These are phyloP conservation scores for Verbena officinalis DNA, from an alignment of 257 asterid species.

Conservation along the genomic window DNA sequence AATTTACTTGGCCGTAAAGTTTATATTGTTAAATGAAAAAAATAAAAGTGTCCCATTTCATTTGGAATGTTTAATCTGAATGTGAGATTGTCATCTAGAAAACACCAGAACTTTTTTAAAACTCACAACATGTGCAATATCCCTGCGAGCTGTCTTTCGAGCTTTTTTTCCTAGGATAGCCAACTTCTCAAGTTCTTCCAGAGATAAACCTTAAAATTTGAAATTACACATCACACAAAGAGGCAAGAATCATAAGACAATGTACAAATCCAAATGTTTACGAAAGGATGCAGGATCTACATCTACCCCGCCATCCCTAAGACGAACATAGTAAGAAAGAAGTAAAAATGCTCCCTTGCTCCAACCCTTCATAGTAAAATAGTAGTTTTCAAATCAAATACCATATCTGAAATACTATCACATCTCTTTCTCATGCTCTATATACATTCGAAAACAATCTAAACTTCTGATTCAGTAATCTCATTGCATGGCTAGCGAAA, in stretches of 20 bases:
- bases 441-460: not conserved
- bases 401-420: not conserved
- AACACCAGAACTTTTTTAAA: conserved; percentile 1
- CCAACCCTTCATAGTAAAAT: not conserved
- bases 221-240: conserved; percentile 14
- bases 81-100: not conserved
- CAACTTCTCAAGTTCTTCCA: conserved; percentile 75
- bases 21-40: not conserved
- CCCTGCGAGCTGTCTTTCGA: conserved; percentile 88
- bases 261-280: conserved; percentile 6
- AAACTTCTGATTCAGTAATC: not conserved
- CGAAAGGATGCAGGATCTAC: conserved; percentile 10
- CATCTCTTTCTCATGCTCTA: not conserved
- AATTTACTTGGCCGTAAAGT: not conserved
- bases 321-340: conserved; percentile 1
- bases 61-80: not conserved
- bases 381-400: not conserved
- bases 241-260: not conserved
- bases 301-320: not conserved
- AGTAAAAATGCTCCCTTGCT: not conserved
- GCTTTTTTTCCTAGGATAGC: conserved; percentile 80
- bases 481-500: conserved; percentile 3
- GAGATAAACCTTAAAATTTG: conserved; percentile 60
- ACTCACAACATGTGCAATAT: conserved; percentile 93
- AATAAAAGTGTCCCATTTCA: not conserved